Conservation (phyloP, 2,329 filamentous ascomycete genomes). For the Incumbomyces delicatus region DNA sequence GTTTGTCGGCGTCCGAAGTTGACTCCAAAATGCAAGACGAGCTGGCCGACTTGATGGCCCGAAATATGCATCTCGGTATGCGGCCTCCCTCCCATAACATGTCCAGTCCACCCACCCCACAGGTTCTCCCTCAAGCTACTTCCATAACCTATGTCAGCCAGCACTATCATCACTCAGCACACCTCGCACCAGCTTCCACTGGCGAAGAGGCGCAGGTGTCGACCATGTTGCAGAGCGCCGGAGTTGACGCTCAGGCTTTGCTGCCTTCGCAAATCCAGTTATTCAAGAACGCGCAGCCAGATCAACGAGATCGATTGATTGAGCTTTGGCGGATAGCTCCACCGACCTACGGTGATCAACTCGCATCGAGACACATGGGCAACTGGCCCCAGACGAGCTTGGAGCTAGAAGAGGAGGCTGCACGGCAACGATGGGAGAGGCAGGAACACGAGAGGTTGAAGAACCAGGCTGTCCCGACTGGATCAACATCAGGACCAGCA, state of each 20-base stretch:
- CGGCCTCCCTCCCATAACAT: constrained; percentile 27
- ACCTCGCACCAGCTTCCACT: constrained; percentile 42
- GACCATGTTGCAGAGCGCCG: constrained; percentile 40
- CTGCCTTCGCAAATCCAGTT: constrained; percentile 67
- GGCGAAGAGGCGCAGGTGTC: constrained; percentile 42
- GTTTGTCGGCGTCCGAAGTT: constrained; percentile 32
- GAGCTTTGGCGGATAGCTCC: constrained; percentile 80
- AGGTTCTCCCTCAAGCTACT: constrained; percentile 25
- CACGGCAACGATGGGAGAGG: constrained; percentile 50
- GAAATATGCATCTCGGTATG: constrained; percentile 56
- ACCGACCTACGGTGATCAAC: constrained; percentile 49
- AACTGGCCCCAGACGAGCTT: constrained; percentile 49
- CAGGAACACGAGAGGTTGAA: constrained; percentile 34
- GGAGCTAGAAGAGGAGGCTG: constrained; percentile 45
- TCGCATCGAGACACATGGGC: constrained; percentile 47
- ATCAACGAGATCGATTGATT: constrained; percentile 64
- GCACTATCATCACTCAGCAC: constrained; percentile 75
- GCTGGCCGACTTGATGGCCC: constrained; percentile 67
- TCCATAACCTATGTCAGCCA: constrained; percentile 65
- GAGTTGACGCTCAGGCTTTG: constrained; percentile 59
- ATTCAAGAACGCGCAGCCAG: constrained; percentile 63
- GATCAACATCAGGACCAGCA: background rate
- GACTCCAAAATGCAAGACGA: constrained; percentile 66
- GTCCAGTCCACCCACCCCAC: constrained; percentile 22
- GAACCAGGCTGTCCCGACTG: constrained; percentile 28